Evolutionary conservation across 495 filamentous ascomycete species (phyloP), one percentile per base, ranked within the genome.

Genomic region (Talaromyces adpressus): DNA sequence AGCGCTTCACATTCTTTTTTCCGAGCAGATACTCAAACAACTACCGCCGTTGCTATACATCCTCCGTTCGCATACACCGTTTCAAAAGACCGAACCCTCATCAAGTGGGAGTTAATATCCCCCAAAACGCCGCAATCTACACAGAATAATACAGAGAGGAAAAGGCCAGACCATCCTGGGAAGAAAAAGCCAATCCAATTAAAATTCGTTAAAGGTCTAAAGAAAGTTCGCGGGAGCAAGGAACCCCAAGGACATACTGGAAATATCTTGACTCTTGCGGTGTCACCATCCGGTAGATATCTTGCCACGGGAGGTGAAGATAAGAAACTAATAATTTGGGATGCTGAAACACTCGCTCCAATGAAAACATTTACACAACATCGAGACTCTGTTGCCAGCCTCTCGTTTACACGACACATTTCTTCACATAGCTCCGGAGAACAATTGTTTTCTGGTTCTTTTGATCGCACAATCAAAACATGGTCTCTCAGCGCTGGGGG

Each of bases 271-370:
- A 85, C 85, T 34, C 87, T 98, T 67, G 92, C 91, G 6, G 90
- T 91, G 23, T 96, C 92, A 0, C 83, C 90, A 51, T 91, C 92
- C 53, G 95, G 95, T 59, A 91, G 89, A 74, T 98, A 85, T 66
- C 84, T 98, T 61, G 95, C 87, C 29, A 98, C 95, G 5, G 95
- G 95, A 39, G 92, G 92, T 57, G 81, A 82, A 41, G 92, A 97
- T 70, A 85, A 87, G 54, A 85, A 87, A 25, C 75, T 98, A 22
- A 87, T 98, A 39, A 85, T 98, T 63, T 96, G 93, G 91, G 84
- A 93, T 68, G 87, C 92, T 14, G 81, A 81, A 47, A 88, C 84
- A 1, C 81, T 98, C 34, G 90, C 83, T 27, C 90, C 91, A 3
- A 70, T 92, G 63, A 87, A 87, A 67, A 88, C 93, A 2, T 97